Evolutionary conservation across 2,329 filamentous ascomycete species (phyloP).

Genomic region (Aureobasidium leucospermi): DNA sequence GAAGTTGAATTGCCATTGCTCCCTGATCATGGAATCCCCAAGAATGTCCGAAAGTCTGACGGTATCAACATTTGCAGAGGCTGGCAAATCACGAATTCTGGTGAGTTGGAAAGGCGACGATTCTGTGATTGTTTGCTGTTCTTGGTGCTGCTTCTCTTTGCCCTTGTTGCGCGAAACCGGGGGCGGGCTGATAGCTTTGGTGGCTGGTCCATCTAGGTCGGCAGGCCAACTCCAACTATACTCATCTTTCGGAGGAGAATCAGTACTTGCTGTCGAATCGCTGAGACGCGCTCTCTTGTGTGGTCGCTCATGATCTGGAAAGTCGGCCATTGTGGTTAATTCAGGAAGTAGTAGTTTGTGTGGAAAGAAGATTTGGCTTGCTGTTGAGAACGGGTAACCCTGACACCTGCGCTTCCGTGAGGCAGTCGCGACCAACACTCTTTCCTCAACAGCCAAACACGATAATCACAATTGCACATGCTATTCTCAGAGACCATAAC

Average conservation of each 20-base stretch:
- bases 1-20: conserved; percentile 66
- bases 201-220: background rate
- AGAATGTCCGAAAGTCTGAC: conserved; percentile 61
- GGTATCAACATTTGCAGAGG: conserved; percentile 56
- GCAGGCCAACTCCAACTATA: background rate
- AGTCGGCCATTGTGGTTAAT: background rate
- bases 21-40: conserved; percentile 64
- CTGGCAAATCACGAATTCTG: conserved; percentile 56
- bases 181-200: background rate
- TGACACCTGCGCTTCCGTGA: background rate
- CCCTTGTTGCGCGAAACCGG: background rate
- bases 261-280: background rate
- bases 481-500: too few relatives aligned
- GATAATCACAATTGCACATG: background rate
- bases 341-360: background rate
- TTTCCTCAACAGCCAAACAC: too few relatives aligned
- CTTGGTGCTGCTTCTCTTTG: background rate
- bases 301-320: background rate
- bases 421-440: too few relatives aligned
- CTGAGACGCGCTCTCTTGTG: background rate
- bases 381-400: background rate
- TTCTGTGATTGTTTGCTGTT: background rate
- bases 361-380: background rate
- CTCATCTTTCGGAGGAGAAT: background rate
- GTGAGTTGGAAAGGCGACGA: conserved; percentile 66